Evolutionary conservation across 108 stramenopile species (phyloP).

Genomic region (Cyclostephanos tholiformis): DNA sequence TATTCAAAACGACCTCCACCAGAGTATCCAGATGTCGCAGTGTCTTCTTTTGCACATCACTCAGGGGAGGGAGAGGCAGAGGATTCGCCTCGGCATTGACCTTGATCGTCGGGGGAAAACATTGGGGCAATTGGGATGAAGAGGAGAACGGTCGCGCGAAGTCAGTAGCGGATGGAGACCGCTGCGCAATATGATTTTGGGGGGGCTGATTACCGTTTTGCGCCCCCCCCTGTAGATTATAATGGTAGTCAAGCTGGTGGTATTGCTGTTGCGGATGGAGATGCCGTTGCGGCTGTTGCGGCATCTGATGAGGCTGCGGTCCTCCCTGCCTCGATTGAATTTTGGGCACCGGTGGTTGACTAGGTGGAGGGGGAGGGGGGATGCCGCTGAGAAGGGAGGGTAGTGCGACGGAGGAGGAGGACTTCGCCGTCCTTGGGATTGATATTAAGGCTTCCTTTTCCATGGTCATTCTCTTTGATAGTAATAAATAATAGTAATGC

Average conservation of each 20-base stretch:
- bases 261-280: background rate
- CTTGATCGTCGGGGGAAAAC: background rate
- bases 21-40: conserved; percentile 8
- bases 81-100: background rate
- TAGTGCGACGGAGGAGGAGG: conserved; percentile 6
- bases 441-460: background rate
- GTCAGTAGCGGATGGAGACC: background rate
- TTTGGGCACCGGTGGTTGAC: background rate
- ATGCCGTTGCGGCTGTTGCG: background rate
- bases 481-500: no score
- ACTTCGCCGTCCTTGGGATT: conserved; percentile 3
- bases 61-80: conserved; percentile 3
- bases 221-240: background rate
- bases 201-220: background rate
- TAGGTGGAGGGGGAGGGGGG: background rate
- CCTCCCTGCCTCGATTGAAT: background rate
- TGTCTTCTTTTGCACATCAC: conserved; percentile 9
- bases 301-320: background rate
- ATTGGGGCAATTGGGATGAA: conserved; percentile 4
- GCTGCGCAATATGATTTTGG: conserved; percentile 1
- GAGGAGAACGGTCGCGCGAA: background rate
- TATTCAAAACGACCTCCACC: conserved; percentile 3
- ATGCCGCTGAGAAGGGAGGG: conserved; percentile 10
- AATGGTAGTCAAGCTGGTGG: background rate
- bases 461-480: background rate